A percentile compares a stretch with the other conserved stretches of the same genome.
These are phyloP conservation scores for Aspergillus nomiae DNA, from an alignment of 2,329 filamentous ascomycete species.

Conservation along the genomic window DNA sequence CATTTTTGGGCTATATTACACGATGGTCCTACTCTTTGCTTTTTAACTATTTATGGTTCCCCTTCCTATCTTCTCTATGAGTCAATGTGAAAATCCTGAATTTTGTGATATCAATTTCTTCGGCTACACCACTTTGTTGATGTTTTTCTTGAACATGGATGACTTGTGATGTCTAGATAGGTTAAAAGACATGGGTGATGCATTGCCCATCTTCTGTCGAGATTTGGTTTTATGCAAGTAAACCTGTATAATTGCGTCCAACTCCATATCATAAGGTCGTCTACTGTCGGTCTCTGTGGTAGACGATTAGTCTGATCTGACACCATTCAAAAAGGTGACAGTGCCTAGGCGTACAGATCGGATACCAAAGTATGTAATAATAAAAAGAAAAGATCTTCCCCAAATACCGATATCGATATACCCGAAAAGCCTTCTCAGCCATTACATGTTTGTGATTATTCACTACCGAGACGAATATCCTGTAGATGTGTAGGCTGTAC, in stretches of 20 bases:
- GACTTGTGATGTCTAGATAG: conserved; percentile 2
- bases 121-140: neutral
- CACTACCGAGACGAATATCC: too few relatives aligned
- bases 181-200: neutral
- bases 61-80: neutral
- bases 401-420: too few relatives aligned
- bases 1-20: neutral
- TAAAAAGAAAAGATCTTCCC: too few relatives aligned
- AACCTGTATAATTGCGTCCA: neutral
- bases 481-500: too few relatives aligned
- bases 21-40: neutral
- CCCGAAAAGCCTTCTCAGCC: too few relatives aligned
- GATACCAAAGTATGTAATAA: too few relatives aligned
- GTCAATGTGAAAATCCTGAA: neutral
- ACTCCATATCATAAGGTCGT: neutral
- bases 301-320: too few relatives aligned
- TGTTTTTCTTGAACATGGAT: neutral
- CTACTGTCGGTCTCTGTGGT: too few relatives aligned
- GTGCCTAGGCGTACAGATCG: too few relatives aligned
- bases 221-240: neutral
- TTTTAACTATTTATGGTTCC: neutral
- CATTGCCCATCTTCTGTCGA: neutral
- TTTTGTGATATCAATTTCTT: conserved; percentile 1
- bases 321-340: too few relatives aligned
- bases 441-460: too few relatives aligned